Evolutionary conservation across 352 stramenopile genomes (phyloP).

Genomic region (Phytophthora citrophthora): DNA sequence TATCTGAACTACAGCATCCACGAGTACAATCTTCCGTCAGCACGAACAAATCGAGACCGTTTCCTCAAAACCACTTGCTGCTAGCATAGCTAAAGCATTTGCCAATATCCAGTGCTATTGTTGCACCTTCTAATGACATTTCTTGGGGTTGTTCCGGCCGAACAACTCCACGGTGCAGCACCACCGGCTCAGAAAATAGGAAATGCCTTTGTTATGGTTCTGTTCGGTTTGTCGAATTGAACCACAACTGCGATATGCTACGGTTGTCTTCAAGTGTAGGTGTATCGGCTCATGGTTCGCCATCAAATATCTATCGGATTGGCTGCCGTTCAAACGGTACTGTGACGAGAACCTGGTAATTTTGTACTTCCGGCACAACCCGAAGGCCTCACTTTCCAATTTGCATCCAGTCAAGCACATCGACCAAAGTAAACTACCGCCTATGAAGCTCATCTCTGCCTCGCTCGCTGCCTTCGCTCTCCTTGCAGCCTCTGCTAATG

Average conservation of each 20-base stretch:
- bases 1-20: too few species aligned
- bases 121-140: conserved; percentile 1
- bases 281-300: conserved; percentile 4
- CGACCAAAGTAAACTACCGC: not conserved
- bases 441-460: conserved; percentile 32
- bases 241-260: not conserved
- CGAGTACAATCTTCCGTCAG: too few species aligned
- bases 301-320: too few species aligned
- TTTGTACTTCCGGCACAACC: not conserved
- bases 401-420: conserved; percentile 10
- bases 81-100: not conserved
- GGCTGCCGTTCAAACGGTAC: too few species aligned
- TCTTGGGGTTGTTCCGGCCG: conserved; percentile 4
- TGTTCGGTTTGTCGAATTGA: not conserved
- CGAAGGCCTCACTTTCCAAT: conserved; percentile 7
- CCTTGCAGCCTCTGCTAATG: conserved; percentile 13
- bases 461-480: conserved; percentile 13
- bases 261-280: not conserved
- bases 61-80: conserved; percentile 2
- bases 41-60: not conserved
- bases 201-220: not conserved
- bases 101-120: not conserved
- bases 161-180: not conserved
- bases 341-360: too few species aligned
- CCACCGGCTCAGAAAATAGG: not conserved